phyloP scores from a whole-genome alignment of 1,284 basidiomycete genomes.

The Golubevia pallescens region DNA sequence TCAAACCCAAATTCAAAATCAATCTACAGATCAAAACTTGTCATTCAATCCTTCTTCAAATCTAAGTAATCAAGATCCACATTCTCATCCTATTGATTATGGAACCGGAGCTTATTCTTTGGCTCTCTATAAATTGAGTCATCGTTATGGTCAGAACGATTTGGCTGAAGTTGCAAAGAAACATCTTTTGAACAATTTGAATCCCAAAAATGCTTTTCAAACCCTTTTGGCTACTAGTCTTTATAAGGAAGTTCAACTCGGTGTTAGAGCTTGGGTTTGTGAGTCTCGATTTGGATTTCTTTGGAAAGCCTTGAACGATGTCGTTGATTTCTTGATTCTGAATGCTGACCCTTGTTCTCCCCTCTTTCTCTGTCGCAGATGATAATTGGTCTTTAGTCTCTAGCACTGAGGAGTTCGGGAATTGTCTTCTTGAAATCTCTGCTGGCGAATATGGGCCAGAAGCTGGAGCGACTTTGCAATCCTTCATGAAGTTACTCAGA shows the following conservation, averaged over 20 bases:
- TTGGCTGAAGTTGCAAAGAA: conserved; percentile 35
- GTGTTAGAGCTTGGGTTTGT: conserved; percentile 51
- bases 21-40: too few relatives aligned
- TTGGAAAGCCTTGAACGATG: neutral
- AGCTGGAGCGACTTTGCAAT: conserved; percentile 1
- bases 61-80: conserved; percentile 27
- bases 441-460: conserved; percentile 22
- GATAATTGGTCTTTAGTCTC: conserved; percentile 44
- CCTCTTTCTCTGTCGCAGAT: conserved; percentile 3
- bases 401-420: conserved; percentile 43
- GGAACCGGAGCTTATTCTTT: conserved; percentile 31
- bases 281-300: conserved; percentile 2
- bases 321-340: neutral
- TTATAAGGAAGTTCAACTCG: conserved; percentile 40
- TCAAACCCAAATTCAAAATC: too few relatives aligned
- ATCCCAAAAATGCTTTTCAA: conserved; percentile 46
- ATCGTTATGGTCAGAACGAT: conserved; percentile 42
- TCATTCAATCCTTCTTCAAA: too few relatives aligned
- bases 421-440: conserved; percentile 53
- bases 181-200: conserved; percentile 46
- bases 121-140: conserved; percentile 46
- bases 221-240: conserved; percentile 50
- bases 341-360: neutral
- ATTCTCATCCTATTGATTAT: conserved; percentile 29
- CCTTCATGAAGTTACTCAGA: conserved; percentile 7